Evolutionary conservation across 306 rosid genomes (phyloP).

Genomic region (Senna siamea): DNA sequence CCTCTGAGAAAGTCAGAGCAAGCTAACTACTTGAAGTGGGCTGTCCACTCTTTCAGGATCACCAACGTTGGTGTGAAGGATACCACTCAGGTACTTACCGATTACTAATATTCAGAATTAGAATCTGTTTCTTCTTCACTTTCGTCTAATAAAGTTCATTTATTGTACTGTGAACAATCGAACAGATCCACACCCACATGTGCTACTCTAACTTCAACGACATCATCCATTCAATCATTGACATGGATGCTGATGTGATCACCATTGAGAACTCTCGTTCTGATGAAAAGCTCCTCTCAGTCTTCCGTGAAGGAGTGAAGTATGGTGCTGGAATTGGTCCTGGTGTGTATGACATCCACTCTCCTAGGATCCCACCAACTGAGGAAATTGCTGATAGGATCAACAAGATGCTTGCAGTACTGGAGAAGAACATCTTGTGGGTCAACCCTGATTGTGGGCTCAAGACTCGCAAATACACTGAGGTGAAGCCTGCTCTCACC

Average conservation of each 20-base stretch:
- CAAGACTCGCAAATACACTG: slow-evolving; percentile 79
- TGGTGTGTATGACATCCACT: slow-evolving; percentile 88
- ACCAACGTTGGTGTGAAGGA: slow-evolving; percentile 79
- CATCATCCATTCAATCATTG: slow-evolving; percentile 88
- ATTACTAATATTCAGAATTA: neutral
- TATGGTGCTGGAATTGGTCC: slow-evolving; percentile 93
- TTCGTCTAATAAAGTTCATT: slow-evolving; percentile 4
- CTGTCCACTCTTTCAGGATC: slow-evolving; percentile 88
- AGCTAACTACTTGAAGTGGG: slow-evolving; percentile 83
- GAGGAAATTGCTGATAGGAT: slow-evolving; percentile 88
- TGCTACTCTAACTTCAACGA: slow-evolving; percentile 93
- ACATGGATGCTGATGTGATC: slow-evolving; percentile 95
- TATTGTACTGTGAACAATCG: slow-evolving; percentile 36
- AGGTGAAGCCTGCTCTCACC: slow-evolving; percentile 80
- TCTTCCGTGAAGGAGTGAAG: slow-evolving; percentile 91
- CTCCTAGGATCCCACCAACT: slow-evolving; percentile 82
- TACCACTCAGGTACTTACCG: slow-evolving; percentile 67
- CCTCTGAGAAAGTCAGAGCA: slow-evolving; percentile 87
- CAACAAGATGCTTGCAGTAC: slow-evolving; percentile 90
- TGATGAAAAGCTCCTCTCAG: slow-evolving; percentile 83
- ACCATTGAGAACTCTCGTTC: slow-evolving; percentile 96
- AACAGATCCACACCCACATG: slow-evolving; percentile 93
- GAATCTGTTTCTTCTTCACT: neutral
- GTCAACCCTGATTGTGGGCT: slow-evolving; percentile 90
- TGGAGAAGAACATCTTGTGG: slow-evolving; percentile 83